These are phyloP conservation scores for Collybiopsis confluens DNA, from an alignment of 768 basidiomycete species.

Conservation along the genomic window DNA sequence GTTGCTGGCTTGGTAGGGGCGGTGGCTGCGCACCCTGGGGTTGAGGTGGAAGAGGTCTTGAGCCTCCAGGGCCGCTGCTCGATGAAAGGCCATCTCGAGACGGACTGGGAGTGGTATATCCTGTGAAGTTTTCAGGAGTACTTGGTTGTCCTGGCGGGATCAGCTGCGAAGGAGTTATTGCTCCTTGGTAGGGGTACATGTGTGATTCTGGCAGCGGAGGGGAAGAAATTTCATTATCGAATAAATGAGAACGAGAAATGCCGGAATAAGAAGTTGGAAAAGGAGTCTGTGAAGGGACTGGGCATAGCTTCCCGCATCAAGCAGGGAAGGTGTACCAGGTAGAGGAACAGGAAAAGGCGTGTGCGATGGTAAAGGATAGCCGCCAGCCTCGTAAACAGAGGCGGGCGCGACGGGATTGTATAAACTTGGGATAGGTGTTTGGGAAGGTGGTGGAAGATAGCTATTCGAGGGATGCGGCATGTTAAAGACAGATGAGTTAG, in stretches of 20 bases:
- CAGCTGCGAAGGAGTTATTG: slow-evolving; percentile 11
- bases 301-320: slow-evolving; percentile 9
- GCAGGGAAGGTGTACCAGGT: slow-evolving; percentile 12
- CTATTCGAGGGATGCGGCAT: slow-evolving; percentile 8
- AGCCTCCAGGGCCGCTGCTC: slow-evolving; percentile 24
- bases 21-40: slow-evolving; percentile 20
- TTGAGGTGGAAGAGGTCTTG: slow-evolving; percentile 39
- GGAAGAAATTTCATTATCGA: neutral
- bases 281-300: slow-evolving; percentile 23
- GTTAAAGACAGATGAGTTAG: slow-evolving; percentile 20
- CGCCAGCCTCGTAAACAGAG: slow-evolving; percentile 12
- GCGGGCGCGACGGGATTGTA: slow-evolving; percentile 30
- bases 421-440: slow-evolving; percentile 35
- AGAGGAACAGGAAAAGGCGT: slow-evolving; percentile 25
- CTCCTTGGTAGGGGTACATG: slow-evolving; percentile 4
- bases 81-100: slow-evolving; percentile 24
- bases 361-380: slow-evolving; percentile 24
- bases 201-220: neutral
- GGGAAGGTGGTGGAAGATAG: slow-evolving; percentile 30
- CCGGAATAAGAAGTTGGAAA: slow-evolving; percentile 6
- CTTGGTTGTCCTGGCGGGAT: slow-evolving; percentile 29
- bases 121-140: slow-evolving; percentile 36
- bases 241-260: slow-evolving; percentile 1
- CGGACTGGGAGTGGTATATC: slow-evolving; percentile 26
- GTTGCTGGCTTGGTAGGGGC: neutral